Conservation (phyloP, 768 basidiomycete species). For the Auricularia cornea region DNA sequence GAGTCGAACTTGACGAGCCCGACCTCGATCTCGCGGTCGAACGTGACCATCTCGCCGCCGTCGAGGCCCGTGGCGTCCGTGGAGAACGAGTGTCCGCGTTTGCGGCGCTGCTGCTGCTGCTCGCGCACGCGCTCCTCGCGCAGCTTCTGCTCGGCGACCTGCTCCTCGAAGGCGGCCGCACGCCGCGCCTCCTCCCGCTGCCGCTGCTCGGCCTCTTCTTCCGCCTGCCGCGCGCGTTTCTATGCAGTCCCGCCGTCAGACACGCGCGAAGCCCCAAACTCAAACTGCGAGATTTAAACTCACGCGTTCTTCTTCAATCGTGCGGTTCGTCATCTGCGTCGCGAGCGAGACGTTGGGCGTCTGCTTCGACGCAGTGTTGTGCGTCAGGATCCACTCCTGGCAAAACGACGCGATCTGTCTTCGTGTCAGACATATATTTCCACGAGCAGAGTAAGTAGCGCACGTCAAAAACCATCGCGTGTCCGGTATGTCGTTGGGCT, state of each 20-base stretch:
- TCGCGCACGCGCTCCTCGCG: constrained; percentile 43
- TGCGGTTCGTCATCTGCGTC: constrained; percentile 67
- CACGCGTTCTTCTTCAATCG: constrained; percentile 60
- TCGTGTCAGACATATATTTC: too few species aligned
- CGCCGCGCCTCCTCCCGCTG: constrained; percentile 35
- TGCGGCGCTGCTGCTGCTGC: constrained; percentile 45
- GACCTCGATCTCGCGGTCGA: constrained; percentile 44
- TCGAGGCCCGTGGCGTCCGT: constrained; percentile 16
- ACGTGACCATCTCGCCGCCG: constrained; percentile 55
- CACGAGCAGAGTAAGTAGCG: constrained; percentile 12
- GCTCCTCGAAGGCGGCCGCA: constrained; percentile 44
- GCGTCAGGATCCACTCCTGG: constrained; percentile 61
- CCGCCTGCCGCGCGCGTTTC: constrained; percentile 45
- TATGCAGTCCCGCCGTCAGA: background rate
- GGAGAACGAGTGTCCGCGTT: constrained; percentile 51
- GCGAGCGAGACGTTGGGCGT: constrained; percentile 58
- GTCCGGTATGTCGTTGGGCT: constrained; percentile 55
- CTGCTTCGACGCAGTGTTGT: constrained; percentile 50
- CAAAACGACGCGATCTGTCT: constrained; percentile 57
- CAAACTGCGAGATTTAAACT: constrained; percentile 13
- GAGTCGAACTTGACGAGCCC: constrained; percentile 51
- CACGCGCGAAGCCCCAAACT: background rate
- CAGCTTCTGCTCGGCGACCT: constrained; percentile 57
- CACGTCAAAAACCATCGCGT: constrained; percentile 75
- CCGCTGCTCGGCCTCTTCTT: constrained; percentile 41